phyloP scores from a whole-genome alignment of 306 rosid species.

The Vigna mungo region DNA sequence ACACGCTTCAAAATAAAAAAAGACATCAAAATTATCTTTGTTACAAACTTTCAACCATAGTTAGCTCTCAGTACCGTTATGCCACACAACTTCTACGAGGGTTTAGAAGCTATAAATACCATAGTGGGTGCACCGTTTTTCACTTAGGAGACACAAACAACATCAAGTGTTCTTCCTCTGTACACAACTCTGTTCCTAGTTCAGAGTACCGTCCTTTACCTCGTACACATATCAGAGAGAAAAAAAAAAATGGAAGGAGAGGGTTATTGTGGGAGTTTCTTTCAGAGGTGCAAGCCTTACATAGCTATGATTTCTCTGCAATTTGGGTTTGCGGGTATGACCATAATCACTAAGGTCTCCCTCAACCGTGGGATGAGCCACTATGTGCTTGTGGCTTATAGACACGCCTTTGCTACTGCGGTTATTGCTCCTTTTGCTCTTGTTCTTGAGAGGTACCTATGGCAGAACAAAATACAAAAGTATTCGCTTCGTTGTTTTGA shows the following conservation, averaged over 20 bases:
- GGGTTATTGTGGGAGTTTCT: slow-evolving; percentile 40
- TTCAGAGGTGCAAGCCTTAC: slow-evolving; percentile 79
- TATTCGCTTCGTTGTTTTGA: neutral
- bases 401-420: slow-evolving; percentile 90
- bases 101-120: slow-evolving; percentile 54
- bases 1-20: slow-evolving; percentile 43
- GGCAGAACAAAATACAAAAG: neutral
- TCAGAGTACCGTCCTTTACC: slow-evolving; percentile 4
- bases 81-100: neutral
- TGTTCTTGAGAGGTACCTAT: slow-evolving; percentile 78
- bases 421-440: slow-evolving; percentile 94
- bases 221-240: neutral
- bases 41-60: neutral
- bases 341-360: slow-evolving; percentile 82
- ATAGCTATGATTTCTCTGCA: slow-evolving; percentile 85
- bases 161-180: slow-evolving; percentile 60
- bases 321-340: slow-evolving; percentile 97
- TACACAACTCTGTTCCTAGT: slow-evolving; percentile 26
- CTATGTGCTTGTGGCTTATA: slow-evolving; percentile 85
- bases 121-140: slow-evolving; percentile 27
- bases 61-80: neutral
- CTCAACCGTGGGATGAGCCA: slow-evolving; percentile 94
- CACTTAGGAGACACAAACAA: slow-evolving; percentile 60
- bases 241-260: slow-evolving; percentile 56
- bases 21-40: neutral